Conservation (phyloP, 2,329 filamentous ascomycete species). For the Cordyceps cateniannulata region DNA sequence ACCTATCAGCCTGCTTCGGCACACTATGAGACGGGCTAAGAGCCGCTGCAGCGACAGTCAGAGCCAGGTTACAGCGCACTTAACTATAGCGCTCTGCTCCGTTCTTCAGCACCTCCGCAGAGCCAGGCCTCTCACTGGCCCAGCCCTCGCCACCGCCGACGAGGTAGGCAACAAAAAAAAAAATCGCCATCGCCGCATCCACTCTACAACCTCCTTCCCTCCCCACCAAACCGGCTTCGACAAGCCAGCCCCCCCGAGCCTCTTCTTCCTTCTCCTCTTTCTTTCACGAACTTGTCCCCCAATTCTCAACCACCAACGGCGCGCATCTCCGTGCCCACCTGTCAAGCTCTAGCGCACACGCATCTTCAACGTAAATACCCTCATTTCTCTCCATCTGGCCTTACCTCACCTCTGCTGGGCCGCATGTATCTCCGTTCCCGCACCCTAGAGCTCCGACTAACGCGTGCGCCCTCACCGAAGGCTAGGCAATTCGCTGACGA, state of each 20-base stretch:
- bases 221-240: constrained; percentile 4
- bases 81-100: no score
- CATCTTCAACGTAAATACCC: background rate
- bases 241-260: constrained; percentile 4
- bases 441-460: constrained; percentile 5
- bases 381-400: background rate
- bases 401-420: background rate
- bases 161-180: no score
- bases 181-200: constrained; percentile 7
- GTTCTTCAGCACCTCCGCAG: background rate
- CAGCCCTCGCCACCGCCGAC: no score
- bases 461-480: background rate
- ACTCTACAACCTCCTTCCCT: constrained; percentile 13
- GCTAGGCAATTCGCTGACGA: constrained; percentile 11
- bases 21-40: no score
- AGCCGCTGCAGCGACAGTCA: background rate
- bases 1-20: no score
- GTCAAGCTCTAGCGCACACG: constrained; percentile 1
- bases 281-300: background rate
- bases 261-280: background rate
- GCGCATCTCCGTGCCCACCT: background rate
- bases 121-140: no score
- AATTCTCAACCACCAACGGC: constrained; percentile 4
- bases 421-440: background rate
- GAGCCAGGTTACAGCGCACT: background rate